Percentiles rank a stretch among this genome's conserved stretches.
phyloP scores from a whole-genome alignment of 164 flowering plant species.

The Magnolia officinalis region DNA sequence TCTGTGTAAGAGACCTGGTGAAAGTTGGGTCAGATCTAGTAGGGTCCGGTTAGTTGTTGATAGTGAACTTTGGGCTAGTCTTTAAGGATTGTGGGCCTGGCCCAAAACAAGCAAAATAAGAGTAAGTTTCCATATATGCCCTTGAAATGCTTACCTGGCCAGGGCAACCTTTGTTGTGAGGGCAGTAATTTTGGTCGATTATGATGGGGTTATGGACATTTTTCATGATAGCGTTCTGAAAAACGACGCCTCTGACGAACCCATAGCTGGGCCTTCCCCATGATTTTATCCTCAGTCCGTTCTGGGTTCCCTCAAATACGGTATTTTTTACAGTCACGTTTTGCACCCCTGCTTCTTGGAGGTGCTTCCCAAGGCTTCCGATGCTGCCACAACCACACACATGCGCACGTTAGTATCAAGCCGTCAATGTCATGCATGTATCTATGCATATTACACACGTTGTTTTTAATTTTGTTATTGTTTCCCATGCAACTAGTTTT shows the following conservation, averaged over 20 bases:
- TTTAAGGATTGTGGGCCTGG: too few relatives aligned
- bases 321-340: slow-evolving; percentile 22
- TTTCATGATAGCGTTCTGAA: slow-evolving; percentile 22
- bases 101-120: too few relatives aligned
- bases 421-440: too few relatives aligned
- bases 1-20: too few relatives aligned
- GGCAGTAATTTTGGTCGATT: slow-evolving; percentile 35
- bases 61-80: too few relatives aligned
- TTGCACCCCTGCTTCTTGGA: slow-evolving; percentile 27
- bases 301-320: slow-evolving; percentile 23
- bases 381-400: slow-evolving; percentile 15
- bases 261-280: slow-evolving; percentile 37
- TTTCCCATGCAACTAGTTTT: too few relatives aligned
- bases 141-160: slow-evolving; percentile 16
- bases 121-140: too few relatives aligned
- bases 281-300: slow-evolving; percentile 31
- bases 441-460: too few relatives aligned
- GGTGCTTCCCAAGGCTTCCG: slow-evolving; percentile 25
- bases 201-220: slow-evolving; percentile 30
- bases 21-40: too few relatives aligned
- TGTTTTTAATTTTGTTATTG: too few relatives aligned
- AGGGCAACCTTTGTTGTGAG: slow-evolving; percentile 24
- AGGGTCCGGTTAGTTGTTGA: too few relatives aligned
- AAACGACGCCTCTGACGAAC: slow-evolving; percentile 22
- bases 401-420: not conserved